phyloP scores from a whole-genome alignment of 352 stramenopile genomes.

The Pilasporangium apinafurcum region DNA sequence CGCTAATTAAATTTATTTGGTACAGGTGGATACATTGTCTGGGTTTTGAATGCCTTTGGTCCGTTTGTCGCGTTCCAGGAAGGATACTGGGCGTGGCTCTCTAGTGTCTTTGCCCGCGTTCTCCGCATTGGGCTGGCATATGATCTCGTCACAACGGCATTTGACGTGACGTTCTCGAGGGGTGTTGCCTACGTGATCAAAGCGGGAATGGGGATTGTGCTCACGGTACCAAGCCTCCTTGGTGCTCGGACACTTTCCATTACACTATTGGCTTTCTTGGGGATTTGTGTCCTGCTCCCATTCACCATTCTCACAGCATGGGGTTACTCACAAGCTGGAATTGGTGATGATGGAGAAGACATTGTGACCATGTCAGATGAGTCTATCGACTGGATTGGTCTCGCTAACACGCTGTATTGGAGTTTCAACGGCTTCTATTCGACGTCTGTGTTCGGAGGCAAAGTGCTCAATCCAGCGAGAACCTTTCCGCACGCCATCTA shows the following conservation, averaged over 20 bases:
- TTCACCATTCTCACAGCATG: slow-evolving; percentile 45
- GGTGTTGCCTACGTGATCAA: slow-evolving; percentile 8
- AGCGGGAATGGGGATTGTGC: slow-evolving; percentile 8
- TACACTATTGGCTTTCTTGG: slow-evolving; percentile 8
- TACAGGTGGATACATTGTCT: slow-evolving; percentile 68
- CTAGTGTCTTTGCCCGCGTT: slow-evolving; percentile 60
- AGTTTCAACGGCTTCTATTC: slow-evolving; percentile 90
- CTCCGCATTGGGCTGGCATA: slow-evolving; percentile 57
- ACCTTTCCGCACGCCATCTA: slow-evolving; percentile 57
- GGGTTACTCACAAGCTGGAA: slow-evolving; percentile 9
- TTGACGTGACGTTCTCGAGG: neutral
- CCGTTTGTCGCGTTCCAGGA: slow-evolving; percentile 55
- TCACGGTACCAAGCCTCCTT: slow-evolving; percentile 16
- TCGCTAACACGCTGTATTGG: slow-evolving; percentile 93
- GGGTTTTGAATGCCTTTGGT: slow-evolving; percentile 85
- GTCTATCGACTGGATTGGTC: slow-evolving; percentile 60
- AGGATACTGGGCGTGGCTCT: slow-evolving; percentile 68
- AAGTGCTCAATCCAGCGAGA: slow-evolving; percentile 62
- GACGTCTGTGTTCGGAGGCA: slow-evolving; percentile 72
- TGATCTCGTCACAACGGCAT: slow-evolving; percentile 4
- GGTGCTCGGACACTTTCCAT: slow-evolving; percentile 60
- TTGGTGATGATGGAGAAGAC: neutral
- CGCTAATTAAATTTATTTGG: neutral
- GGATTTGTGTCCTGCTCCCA: slow-evolving; percentile 41
- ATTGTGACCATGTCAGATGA: slow-evolving; percentile 4